Evolutionary conservation across 352 stramenopile genomes (phyloP), one percentile per base, ranked within the genome.

Genomic region (Globisporangium splendens): DNA sequence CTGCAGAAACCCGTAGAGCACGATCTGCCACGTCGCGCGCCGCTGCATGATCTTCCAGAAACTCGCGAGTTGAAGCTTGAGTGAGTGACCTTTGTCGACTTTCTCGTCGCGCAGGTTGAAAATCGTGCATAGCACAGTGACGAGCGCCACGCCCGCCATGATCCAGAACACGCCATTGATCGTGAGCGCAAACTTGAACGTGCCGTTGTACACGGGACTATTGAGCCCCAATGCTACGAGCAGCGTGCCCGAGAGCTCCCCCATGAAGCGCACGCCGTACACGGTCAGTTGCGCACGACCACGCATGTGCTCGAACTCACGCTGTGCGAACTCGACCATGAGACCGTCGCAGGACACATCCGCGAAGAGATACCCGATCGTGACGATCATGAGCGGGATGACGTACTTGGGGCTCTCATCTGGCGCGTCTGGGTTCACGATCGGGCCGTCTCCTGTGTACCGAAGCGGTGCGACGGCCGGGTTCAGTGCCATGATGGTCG

Each of bases 271-370:
- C n/a, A 75, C 73, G 2, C 64, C 65, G 54, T 94, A 88, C 4
- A 91, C 74, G 41, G 81, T 72, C 15, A 74, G 69, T 61, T 91
- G 73, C 50, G 73, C 39, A 22, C 77, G 42, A 43, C 71, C 68
- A 49, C 68, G 72, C 33, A 69, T 53, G 5, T 44, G 17, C 46
- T 86, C 70, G 8, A 62, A 73, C 48, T 90, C 78, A 6, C 71
- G 70, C 46, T 91, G 79, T 3, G 84, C 78, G 41, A 79, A 83
- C 71, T 93, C 80, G 54, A 92, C 83, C 77, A 94, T 86, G 42
- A 92, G 51, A 0, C 77, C 82, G 48, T 94, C 84, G 56, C 79
- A 88, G 8, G 74, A 73, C n/a, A 89, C 80, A 42, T 94, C 82
- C 1, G 83, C 76, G 21, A 92, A 54, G 8, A 90, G 51, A 18